Base-by-base conservation (phyloP, 2,329 filamentous ascomycete genomes). In the Zymoseptoria pseudotritici region DNA sequence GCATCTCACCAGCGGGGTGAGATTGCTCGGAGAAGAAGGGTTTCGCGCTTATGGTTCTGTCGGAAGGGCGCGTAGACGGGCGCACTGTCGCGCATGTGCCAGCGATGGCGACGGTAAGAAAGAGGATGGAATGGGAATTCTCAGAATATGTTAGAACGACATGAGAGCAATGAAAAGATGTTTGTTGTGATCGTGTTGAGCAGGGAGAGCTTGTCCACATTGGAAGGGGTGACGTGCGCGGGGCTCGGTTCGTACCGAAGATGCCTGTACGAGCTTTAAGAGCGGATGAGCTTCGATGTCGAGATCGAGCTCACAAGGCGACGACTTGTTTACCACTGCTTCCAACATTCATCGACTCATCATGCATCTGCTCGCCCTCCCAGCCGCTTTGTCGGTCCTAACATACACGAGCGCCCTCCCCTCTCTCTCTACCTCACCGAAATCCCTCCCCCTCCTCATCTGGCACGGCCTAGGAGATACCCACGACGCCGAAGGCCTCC, bases 401-500 rank as follows among this genome's bases (percentile, higher is more conserved):
- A 55, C 54, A 22, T 56, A 61, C 19, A 50, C 56, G 24, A 36
- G 63, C 49, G 60, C 64, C 13, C 29, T 56, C 46, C 60, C 50
- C 11, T 51, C 61, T 50, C 20, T 54, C 42, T 24, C 49, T 54
- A 11, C 56, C 36, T 13, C 58, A 54, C 56, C 56, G 50, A 54
- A 22, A 19, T 91, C 90, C 3, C 83, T 97, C 29, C 94, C 94
- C 0, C 81, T 99, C 42, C 83, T 99, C 61, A 89, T 99, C 77
- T 99, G 94, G 94, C 94, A 99, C 75, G 94, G 86, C 59, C 77
- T 87, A n/a, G 84, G 84, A 69, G 90, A 94, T 76, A 83, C 86
- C 73, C 95, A 86, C 77, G 83, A 85, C 56, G 84, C 85, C 64
- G 86, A 91, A 1, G 91, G 92, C 59, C 81, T 97, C 58, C 82